phyloP scores from a whole-genome alignment of 495 filamentous ascomycete species.

The Penicillium tannophilum region DNA sequence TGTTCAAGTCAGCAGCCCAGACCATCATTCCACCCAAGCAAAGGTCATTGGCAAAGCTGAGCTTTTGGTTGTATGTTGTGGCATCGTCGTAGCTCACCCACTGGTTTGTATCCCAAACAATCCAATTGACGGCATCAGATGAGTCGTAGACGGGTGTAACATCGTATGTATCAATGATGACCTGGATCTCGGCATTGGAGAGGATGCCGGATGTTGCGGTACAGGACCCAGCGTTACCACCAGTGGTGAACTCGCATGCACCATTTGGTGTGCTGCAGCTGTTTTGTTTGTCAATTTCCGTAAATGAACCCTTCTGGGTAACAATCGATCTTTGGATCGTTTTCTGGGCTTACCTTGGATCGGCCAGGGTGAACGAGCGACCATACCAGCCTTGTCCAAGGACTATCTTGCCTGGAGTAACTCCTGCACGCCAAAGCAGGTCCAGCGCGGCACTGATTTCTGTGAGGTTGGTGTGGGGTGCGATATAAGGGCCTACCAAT shows the following conservation, averaged over 20 bases:
- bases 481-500: neutral
- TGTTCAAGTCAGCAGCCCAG: conserved; percentile 11
- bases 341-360: too few relatives aligned
- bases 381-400: conserved; percentile 43
- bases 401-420: conserved; percentile 34
- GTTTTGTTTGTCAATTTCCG: neutral
- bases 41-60: neutral
- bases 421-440: conserved; percentile 34
- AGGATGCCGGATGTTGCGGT: conserved; percentile 6
- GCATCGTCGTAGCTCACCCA: conserved; percentile 14
- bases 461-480: conserved; percentile 32
- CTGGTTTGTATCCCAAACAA: conserved; percentile 1
- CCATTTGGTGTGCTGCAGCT: conserved; percentile 1
- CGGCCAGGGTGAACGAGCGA: conserved; percentile 20
- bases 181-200: conserved; percentile 6
- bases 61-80: conserved; percentile 6
- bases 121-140: conserved; percentile 6
- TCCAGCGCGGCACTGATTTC: conserved; percentile 32
- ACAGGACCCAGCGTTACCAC: conserved; percentile 8
- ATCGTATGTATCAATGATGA: neutral
- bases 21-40: conserved; percentile 9
- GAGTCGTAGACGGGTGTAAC: neutral
- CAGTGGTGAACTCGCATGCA: neutral
- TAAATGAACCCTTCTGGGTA: too few relatives aligned
- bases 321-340: too few relatives aligned